Evolutionary conservation across 768 basidiomycete species (phyloP).

Genomic region (Hericium alpestre): DNA sequence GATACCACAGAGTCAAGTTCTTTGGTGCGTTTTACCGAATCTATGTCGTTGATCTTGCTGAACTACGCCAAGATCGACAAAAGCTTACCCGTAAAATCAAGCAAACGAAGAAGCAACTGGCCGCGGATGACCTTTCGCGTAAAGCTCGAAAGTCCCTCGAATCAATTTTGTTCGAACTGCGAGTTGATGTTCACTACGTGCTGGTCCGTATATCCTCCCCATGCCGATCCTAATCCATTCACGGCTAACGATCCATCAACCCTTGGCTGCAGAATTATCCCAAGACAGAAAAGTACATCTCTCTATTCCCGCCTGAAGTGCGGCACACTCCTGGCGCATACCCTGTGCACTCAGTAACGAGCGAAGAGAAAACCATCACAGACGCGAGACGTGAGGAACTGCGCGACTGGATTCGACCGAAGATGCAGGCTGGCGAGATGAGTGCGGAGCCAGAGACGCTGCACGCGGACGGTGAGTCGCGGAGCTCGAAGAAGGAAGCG

Average conservation of each 20-base stretch:
- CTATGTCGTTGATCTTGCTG: neutral
- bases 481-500: neutral
- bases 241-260: neutral
- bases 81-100: conserved; percentile 73
- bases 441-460: conserved; percentile 46
- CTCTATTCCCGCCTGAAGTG: conserved; percentile 71
- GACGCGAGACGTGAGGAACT: conserved; percentile 47
- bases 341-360: neutral
- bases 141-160: conserved; percentile 30
- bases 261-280: conserved; percentile 58
- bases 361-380: conserved; percentile 22
- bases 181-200: conserved; percentile 89
- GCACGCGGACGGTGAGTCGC: neutral
- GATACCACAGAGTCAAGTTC: conserved; percentile 89
- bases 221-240: neutral
- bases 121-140: conserved; percentile 26
- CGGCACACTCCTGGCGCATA: conserved; percentile 22
- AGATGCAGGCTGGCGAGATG: conserved; percentile 53
- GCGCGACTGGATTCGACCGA: conserved; percentile 44
- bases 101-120: conserved; percentile 49
- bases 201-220: conserved; percentile 38
- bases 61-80: conserved; percentile 54
- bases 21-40: conserved; percentile 50
- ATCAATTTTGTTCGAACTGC: conserved; percentile 42
- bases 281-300: conserved; percentile 79